Base-by-base conservation (phyloP, 768 basidiomycete species). In the Lactarius vividus region DNA sequence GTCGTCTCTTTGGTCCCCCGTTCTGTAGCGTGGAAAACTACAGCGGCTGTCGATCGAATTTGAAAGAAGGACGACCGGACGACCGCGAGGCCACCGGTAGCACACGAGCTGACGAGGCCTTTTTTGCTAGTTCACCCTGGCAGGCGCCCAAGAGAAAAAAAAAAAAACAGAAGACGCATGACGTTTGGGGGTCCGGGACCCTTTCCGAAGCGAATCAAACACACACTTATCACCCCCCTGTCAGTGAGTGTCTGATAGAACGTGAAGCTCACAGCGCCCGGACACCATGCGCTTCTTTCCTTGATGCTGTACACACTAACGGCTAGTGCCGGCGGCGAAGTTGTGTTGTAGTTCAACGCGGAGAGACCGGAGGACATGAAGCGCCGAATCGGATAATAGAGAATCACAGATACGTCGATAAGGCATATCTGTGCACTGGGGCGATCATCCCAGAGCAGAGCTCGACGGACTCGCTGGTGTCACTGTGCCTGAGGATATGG, bases 121-220 rank as follows among this genome's bases (percentile, higher is more conserved):
- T 52, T 52, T 28, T 23, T 49, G 59, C 37, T 13, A 49, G 44
- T 39, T 23, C 44, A 57, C 16, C 44, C 13, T 16, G 9, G 26
- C 6, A 29, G 28, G 26, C 15, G n/a, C 64, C 28, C 26, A 39
- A 57, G 54, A 57, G 56, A 31, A 31, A 20, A n/a, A n/a, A n/a
- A n/a, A n/a, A n/a, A n/a, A n/a, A 55, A 54, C 53, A 46, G 20
- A 23, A 60, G 53, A 54, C 44, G 39, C 54, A 61, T 61, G 65
- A 66, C 60, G 56, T 62, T 49, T 57, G 37, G 65, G 60, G 44
- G 53, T 8, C 31, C 31, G 6, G 2, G 35, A 13, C 8, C 9
- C 10, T 9, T 52, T 52, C 26, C 49, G 16, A 18, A 55, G 11
- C n/a, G 18, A 29, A 16, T 29, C 15, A 54, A 29, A 54, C 20